Evolutionary conservation across 257 asterid genomes (phyloP), one percentile per base, ranked within the genome.

Genomic region (Lithospermum erythrorhizon): DNA sequence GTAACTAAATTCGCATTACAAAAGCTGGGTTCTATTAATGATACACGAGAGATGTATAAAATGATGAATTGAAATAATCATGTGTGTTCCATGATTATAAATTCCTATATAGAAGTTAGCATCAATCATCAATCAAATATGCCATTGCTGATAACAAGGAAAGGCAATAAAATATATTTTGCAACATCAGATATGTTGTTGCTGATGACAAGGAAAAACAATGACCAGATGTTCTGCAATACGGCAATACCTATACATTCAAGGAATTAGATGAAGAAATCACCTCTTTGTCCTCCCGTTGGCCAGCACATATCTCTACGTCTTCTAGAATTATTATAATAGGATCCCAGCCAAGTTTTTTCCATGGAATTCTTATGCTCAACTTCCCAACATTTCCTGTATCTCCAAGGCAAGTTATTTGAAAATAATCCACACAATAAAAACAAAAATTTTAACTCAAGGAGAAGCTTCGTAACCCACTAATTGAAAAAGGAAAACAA

Each of bases 311-410:
- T 53, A 88, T 72, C 67, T 78, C 79, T 53, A 88, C 83, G 62
- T 88, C 95, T 80, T 91, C 98, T 75, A 91, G 78, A 62, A 78
- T 78, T 75, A 91, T 83, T 57, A 86, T 83, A 30, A 91, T 74
- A 9, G 98, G 98, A 55, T 88, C 98, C 98, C 98, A 88, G 27
- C 98, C 98, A 53, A 91, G 95, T 78, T 91, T 91, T 83, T 91
- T 91, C 98, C 98, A 91, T 51, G 98, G 98, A 63, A 91, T 91
- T 72, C 76, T 86, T 74, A 91, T 88, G 76, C 98, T 91, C 54
- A 91, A 74, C 79, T 86, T 91, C 55, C 98, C 98, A 72, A 91
- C 87, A 47, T 69, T 83, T 52, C 98, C 98, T 91, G 74, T 63
- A 71, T 76, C 68, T 68, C 48, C 55, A 60, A 63, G 66, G 24